Evolutionary conservation across 2,329 filamentous ascomycete genomes (phyloP).

Genomic region (Ceratocystis cacaofunesta): DNA sequence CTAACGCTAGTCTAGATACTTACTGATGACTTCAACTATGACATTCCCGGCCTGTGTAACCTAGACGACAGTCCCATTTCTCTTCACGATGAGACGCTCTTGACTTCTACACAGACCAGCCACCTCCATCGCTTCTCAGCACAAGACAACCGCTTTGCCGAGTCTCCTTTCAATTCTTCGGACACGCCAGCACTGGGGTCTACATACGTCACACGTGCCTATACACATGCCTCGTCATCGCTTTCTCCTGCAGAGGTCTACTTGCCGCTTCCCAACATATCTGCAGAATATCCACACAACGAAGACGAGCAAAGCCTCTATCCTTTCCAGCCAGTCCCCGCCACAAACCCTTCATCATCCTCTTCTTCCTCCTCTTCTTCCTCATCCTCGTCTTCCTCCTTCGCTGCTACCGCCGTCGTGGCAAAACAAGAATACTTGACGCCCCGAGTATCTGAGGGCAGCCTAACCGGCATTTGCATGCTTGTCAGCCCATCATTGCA

Average conservation of each 20-base stretch:
- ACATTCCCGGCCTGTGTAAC: conserved; percentile 17
- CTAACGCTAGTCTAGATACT: neutral
- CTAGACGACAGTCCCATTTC: conserved; percentile 24
- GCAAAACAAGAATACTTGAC: neutral
- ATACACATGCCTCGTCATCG: neutral
- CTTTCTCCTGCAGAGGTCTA: neutral
- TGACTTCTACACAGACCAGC: neutral
- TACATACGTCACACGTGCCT: neutral
- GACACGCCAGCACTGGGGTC: neutral
- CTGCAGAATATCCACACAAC: conserved; percentile 26
- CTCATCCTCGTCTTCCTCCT: too few relatives aligned
- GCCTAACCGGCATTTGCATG: conserved; percentile 46
- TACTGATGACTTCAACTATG: conserved; percentile 19
- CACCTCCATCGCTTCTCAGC: neutral
- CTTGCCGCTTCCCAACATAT: conserved; percentile 18
- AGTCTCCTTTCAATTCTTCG: neutral
- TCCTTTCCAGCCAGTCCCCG: conserved; percentile 31
- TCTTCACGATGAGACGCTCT: neutral
- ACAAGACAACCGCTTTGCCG: neutral
- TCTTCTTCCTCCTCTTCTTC: too few relatives aligned
- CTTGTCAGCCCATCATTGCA: conserved; percentile 74
- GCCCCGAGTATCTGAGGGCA: neutral
- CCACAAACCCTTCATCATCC: neutral
- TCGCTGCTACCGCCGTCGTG: neutral
- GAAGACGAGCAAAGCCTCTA: conserved; percentile 32